Evolutionary conservation across 768 basidiomycete species (phyloP).

Genomic region (Lentinus tigrinus): DNA sequence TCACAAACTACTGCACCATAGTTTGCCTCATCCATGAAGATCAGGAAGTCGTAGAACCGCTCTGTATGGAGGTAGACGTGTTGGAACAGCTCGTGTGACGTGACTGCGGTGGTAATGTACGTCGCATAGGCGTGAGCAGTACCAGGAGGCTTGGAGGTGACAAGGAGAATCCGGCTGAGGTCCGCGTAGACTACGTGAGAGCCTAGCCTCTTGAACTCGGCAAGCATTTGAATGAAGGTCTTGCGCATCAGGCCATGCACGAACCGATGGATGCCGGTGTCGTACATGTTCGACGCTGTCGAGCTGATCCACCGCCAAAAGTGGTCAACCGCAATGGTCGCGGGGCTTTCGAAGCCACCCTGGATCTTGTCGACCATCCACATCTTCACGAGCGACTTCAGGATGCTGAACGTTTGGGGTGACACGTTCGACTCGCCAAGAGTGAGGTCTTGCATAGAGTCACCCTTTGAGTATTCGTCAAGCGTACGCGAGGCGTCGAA

Average conservation of each 20-base stretch:
- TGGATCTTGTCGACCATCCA: conserved; percentile 91
- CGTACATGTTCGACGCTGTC: conserved; percentile 81
- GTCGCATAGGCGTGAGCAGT: conserved; percentile 95
- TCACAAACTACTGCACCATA: conserved; percentile 87
- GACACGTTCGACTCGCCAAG: conserved; percentile 91
- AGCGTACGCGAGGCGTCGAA: conserved; percentile 94
- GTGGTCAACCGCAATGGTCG: conserved; percentile 78
- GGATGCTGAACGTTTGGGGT: conserved; percentile 76
- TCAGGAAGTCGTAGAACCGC: conserved; percentile 88
- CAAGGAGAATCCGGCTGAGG: conserved; percentile 84
- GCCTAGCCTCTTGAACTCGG: conserved; percentile 93
- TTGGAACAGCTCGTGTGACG: conserved; percentile 92
- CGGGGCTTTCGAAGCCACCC: conserved; percentile 61
- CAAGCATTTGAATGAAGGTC: conserved; percentile 93
- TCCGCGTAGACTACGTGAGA: conserved; percentile 93
- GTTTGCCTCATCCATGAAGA: conserved; percentile 96
- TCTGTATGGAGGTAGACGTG: conserved; percentile 85
- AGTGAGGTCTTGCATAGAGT: conserved; percentile 63
- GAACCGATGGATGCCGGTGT: conserved; percentile 90
- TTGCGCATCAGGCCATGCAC: conserved; percentile 96
- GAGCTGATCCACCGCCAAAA: conserved; percentile 98
- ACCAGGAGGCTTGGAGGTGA: conserved; percentile 94
- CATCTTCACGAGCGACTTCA: conserved; percentile 84
- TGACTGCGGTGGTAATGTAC: conserved; percentile 91
- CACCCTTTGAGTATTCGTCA: conserved; percentile 80